These are phyloP conservation scores for Fistulinella cinereoalba DNA, from an alignment of 1,284 basidiomycete species.

Conservation along the genomic window DNA sequence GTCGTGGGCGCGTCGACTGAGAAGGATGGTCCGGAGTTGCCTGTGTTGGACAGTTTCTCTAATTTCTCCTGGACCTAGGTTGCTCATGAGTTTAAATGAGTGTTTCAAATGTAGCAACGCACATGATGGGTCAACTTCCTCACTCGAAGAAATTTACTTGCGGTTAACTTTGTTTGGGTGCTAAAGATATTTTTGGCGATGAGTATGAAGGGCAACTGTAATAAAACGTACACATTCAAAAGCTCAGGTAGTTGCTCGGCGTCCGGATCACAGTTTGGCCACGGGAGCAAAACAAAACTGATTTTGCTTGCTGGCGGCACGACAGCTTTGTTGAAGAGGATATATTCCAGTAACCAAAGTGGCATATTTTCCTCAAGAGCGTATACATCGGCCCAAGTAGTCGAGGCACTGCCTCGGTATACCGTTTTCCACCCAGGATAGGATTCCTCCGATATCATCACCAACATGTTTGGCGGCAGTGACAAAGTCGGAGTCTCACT, in stretches of 20 bases:
- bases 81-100: constrained; percentile 8
- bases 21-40: constrained; percentile 25
- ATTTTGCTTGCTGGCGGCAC: constrained; percentile 60
- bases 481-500: constrained; percentile 70
- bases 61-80: constrained; percentile 83
- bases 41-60: constrained; percentile 48
- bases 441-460: constrained; percentile 84
- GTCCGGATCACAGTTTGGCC: constrained; percentile 53
- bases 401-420: constrained; percentile 72
- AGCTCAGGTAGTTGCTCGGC: constrained; percentile 68
- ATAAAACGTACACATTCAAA: constrained; percentile 44
- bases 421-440: constrained; percentile 76
- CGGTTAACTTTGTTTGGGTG: constrained; percentile 83
- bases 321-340: constrained; percentile 68
- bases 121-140: constrained; percentile 85
- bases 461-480: constrained; percentile 61
- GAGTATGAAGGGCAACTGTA: constrained; percentile 4
- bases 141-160: constrained; percentile 81
- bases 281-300: constrained; percentile 86
- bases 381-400: constrained; percentile 61
- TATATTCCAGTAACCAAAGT: constrained; percentile 85
- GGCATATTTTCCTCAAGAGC: constrained; percentile 79
- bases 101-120: constrained; percentile 27
- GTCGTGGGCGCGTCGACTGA: constrained; percentile 43
- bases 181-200: constrained; percentile 32